These are phyloP conservation scores for Fraxinus dipetala DNA, from an alignment of 305 asterid genomes.

Conservation along the genomic window DNA sequence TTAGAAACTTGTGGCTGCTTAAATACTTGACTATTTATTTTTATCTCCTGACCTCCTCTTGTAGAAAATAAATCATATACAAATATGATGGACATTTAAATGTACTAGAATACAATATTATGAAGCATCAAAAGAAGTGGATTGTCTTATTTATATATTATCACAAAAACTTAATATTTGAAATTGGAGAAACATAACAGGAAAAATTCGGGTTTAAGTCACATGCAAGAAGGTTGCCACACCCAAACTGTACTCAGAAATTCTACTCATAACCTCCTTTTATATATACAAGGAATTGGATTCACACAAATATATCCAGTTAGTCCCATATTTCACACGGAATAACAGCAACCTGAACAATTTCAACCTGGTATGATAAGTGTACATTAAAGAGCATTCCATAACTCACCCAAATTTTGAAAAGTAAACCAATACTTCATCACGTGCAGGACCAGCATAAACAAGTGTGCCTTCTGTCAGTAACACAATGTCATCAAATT, in stretches of 20 bases:
- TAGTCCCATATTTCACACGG: not conserved
- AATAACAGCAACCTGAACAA: not conserved
- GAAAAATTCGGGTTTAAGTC: not conserved
- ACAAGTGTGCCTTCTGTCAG: conserved; percentile 86
- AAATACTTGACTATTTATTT: not conserved
- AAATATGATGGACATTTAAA: conserved; percentile 1
- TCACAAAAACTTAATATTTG: not conserved
- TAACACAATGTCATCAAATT: conserved; percentile 89
- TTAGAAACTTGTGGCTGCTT: not conserved
- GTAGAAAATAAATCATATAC: not conserved
- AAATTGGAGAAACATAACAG: not conserved
- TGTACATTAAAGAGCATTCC: conserved; percentile 12
- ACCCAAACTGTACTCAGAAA: not conserved
- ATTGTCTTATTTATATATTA: not conserved
- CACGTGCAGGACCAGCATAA: conserved; percentile 87
- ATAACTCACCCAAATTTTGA: conserved; percentile 76
- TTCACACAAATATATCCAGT: not conserved
- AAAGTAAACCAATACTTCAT: conserved; percentile 69
- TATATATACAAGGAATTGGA: conserved; percentile 1
- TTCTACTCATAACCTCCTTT: not conserved
- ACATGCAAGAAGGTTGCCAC: not conserved
- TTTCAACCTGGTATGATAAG: not conserved
- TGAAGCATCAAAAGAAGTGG: not conserved
- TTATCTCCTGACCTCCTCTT: not conserved
- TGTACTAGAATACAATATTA: not conserved